Evolutionary conservation across 108 stramenopile species (phyloP), one percentile per base, ranked within the genome.

Genomic region (Nannochloropsis salina): DNA sequence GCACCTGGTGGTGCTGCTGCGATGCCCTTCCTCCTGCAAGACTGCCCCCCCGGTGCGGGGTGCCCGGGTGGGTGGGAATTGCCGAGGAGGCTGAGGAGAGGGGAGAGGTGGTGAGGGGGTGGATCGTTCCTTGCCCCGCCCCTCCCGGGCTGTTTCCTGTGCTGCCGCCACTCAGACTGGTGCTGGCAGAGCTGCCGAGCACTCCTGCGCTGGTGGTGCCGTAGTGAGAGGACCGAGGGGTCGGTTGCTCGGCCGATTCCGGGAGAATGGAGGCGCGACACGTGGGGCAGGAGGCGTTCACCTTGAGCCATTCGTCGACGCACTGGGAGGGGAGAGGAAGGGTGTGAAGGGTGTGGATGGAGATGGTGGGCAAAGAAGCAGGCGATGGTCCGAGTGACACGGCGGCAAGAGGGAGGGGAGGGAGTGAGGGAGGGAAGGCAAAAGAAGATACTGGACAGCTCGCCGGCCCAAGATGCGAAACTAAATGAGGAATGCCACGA

Each of bases 281-380:
- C 42, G 83, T 87, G 47, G 87, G 87, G 80, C 87, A 87, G 42
- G 83, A 83, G 18, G 87, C 87, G 45, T 84, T 87, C 11, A 84
- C 80, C 41, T 43, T 41, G 20, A 87, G 83, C 87, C 87, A 87
- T 41, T 47, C 47, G 80, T 87, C 87, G 79, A 84, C 80, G 44
- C 87, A 87, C 87, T 87, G 83, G 9, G 20, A 20, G 5, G 21
- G 40, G 83, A 80, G n/a, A 44, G 41, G 43, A 15, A 3, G 43
- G 42, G 43, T 6, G 41, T 3, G 83, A 22, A 31, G 81, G 12
- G 12, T 82, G 12, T n/a, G 12, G 20, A 12, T 31, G 20, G 20
- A 31, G 1, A n/a, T 1, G 1, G 20, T 31, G 11, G 81, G 20
- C 11, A 11, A 11, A 11, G 20, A 11, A 31, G 12, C 11, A 22